Evolutionary conservation across 2,329 filamentous ascomycete genomes (phyloP).

Genomic region (Microdochium trichocladiopsis): DNA sequence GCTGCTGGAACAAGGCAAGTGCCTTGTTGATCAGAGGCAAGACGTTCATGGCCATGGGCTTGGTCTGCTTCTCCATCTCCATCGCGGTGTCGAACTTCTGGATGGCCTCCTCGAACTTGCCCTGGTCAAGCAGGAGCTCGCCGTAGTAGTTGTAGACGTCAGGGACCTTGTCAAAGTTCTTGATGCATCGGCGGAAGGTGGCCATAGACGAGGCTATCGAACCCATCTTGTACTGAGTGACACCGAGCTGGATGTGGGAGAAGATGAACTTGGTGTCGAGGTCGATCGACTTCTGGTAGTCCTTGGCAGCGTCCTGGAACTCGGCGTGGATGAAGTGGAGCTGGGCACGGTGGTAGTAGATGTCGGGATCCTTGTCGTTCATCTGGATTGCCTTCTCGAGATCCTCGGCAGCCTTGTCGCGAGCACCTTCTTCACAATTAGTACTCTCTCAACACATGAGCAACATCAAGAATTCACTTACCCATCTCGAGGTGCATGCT

Average conservation of each 20-base stretch:
- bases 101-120: conserved; percentile 90
- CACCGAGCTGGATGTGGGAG: conserved; percentile 97
- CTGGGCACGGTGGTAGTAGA: conserved; percentile 98
- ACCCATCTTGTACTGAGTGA: conserved; percentile 99
- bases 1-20: conserved; percentile 94
- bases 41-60: conserved; percentile 95
- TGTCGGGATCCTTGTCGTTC: conserved; percentile 85
- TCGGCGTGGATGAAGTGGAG: conserved; percentile 96
- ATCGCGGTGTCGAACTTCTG: conserved; percentile 99
- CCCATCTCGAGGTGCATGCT: conserved; percentile 96
- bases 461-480: conserved; percentile 30
- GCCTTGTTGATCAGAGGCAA: conserved; percentile 98
- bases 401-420: conserved; percentile 79
- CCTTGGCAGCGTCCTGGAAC: conserved; percentile 88
- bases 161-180: conserved; percentile 94
- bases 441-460: too few species aligned
- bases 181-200: conserved; percentile 93
- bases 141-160: conserved; percentile 99
- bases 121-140: conserved; percentile 91
- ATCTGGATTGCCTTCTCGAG: conserved; percentile 81
- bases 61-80: conserved; percentile 93
- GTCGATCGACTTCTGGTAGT: conserved; percentile 99
- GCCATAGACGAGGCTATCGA: conserved; percentile 97
- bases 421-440: conserved; percentile 51
- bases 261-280: conserved; percentile 96